Base-by-base conservation (phyloP, 352 stramenopile species). In the Globisporangium cystogenes region DNA sequence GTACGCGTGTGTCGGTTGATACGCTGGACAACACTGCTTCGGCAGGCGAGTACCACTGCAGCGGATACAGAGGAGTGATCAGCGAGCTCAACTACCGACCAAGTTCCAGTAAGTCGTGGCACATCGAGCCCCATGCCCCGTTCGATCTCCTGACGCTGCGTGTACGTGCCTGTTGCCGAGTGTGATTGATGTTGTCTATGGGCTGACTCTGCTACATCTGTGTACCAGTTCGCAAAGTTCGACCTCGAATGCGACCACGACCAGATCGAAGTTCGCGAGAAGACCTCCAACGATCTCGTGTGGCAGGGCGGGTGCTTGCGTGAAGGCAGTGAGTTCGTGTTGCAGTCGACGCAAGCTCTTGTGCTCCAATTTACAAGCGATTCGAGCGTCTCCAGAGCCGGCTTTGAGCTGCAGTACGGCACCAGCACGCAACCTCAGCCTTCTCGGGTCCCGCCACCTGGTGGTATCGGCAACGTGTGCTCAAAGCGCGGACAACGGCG, bases 231-330 rank as follows among this genome's bases (percentile, higher is more conserved):
- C 35, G 55, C 48, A 0, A 53, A 11, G 0, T 90, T 90, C 46
- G 67, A 82, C 29, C 67, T 87, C 3, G 79, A 90, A 48, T 88
- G 79, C 31, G 72, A 90, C 40, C 76, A 90, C 42, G 79, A 90
- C 48, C 55, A 55, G 0, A 40, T 90, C 15, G 60, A 62, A n/a
- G 69, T 90, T n/a, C 51, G 68, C 20, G 62, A 73, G 15, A 37
- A 39, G 4, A 33, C 42, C 7, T 68, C 76, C 7, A n/a, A 40
- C 1, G 31, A 45, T 11, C 37, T 65, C 4, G 49, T 87, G 21
- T 90, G 79, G 79, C 60, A 62, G 48, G 79, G 79, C 12, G 79
- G 79, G 0, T 87, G 79, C 51, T 40, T 57, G 10, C 70, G 79
- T 21, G 47, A 43, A 10, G 67, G 62, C 3, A 66, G 64, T 0